Base-by-base conservation (phyloP, 2,329 filamentous ascomycete species). In the Hypomyces perniciosus region DNA sequence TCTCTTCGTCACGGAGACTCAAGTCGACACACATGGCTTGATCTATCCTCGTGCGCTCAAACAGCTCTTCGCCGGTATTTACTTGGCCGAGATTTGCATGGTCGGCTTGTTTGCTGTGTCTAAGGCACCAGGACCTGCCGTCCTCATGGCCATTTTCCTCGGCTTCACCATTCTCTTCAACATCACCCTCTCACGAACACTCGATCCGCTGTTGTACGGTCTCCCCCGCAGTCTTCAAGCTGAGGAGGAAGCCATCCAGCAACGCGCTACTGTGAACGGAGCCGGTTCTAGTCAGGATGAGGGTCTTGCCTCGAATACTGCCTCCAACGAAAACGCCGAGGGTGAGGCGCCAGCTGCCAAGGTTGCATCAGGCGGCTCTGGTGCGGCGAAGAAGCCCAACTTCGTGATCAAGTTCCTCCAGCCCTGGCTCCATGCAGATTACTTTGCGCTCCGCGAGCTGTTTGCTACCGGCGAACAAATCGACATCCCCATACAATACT, bases 41-140 rank as follows among this genome's bases (percentile, higher is more conserved):
- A 84, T 90, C 61, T 97, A 96, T 64, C 86, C 90, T 1, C 86
- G 89, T 27, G 91, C 89, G 5, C 77, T 97, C 40, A 89, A 96
- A 73, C 91, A 97, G 55, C 79, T 93, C 31, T 81, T 92, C 40
- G 81, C 84, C 2, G 90, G 90, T 47, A 76, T 93, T 44, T 96
- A 96, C 68, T 72, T 96, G 10, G 81, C 85, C 1, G 84, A 92
- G 60, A 70, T 91, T 50, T 91, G 87, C 66, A 73, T 96, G 59
- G 81, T 95, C 55, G 90, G 90, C 47, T 78, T 96, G 35, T 93
- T 95, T 63, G 81, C 80, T 40, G 81, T 92, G 50, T 80, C 80
- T 71, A 70, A 74, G 47, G 79, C 81, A 1, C 63, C 84, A 9
- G 87, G 86, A 1, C 90, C 89, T 1, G 69, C 92, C 52, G 74